These are phyloP conservation scores for Phaeomoniella chlamydospora DNA, from an alignment of 2,329 filamentous ascomycete genomes.

Conservation along the genomic window DNA sequence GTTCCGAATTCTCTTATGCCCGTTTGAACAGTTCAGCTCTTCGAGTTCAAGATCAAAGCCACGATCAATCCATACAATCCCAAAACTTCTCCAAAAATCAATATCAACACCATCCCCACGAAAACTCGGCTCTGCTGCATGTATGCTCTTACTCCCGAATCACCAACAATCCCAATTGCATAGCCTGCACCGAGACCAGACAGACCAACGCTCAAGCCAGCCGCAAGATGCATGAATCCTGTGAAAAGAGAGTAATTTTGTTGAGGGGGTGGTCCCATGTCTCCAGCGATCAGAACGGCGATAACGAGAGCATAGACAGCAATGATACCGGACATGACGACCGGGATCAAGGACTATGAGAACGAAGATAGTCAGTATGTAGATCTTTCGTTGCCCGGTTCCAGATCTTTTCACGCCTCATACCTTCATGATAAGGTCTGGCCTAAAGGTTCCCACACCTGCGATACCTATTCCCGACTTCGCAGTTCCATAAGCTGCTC, in stretches of 20 bases:
- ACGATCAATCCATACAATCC: slow-evolving; percentile 95
- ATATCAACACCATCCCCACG: slow-evolving; percentile 94
- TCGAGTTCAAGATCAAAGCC: slow-evolving; percentile 82
- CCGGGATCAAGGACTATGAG: slow-evolving; percentile 33
- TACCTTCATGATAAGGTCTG: slow-evolving; percentile 57
- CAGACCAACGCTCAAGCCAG: slow-evolving; percentile 79
- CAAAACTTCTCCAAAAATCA: slow-evolving; percentile 96
- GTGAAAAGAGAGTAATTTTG: slow-evolving; percentile 71
- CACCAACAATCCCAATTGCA: slow-evolving; percentile 89
- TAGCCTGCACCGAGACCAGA: slow-evolving; percentile 91
- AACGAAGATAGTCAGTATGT: too few species aligned
- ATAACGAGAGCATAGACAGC: slow-evolving; percentile 97
- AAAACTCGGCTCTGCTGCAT: slow-evolving; percentile 95
- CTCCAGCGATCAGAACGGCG: slow-evolving; percentile 85
- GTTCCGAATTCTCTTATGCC: too few species aligned
- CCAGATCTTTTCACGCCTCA: slow-evolving; percentile 4
- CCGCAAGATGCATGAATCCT: slow-evolving; percentile 86
- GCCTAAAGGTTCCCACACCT: slow-evolving; percentile 50
- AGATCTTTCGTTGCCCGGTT: neutral
- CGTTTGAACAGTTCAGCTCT: slow-evolving; percentile 60
- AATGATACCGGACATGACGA: slow-evolving; percentile 96
- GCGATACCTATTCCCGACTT: slow-evolving; percentile 56
- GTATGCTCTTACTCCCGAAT: slow-evolving; percentile 81
- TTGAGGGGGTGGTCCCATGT: slow-evolving; percentile 58
- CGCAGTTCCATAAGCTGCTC: slow-evolving; percentile 53